Evolutionary conservation across 106 monocot genomes (phyloP).

Genomic region (Platanthera zijinensis): DNA sequence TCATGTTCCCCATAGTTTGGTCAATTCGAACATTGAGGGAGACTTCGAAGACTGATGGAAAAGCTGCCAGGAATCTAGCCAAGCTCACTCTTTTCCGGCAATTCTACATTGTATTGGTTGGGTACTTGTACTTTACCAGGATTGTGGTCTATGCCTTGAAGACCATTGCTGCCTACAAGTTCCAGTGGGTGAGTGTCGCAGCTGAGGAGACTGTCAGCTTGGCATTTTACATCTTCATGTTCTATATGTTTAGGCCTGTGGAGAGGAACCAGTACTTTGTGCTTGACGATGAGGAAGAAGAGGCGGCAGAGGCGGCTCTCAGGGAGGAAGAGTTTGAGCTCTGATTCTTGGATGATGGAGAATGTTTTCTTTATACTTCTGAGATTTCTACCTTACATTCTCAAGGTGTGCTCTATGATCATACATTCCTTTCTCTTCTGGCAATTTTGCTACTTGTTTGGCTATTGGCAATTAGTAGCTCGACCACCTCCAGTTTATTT

Average conservation of each 20-base stretch:
- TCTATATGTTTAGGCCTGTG: slow-evolving; percentile 77
- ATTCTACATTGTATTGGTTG: slow-evolving; percentile 81
- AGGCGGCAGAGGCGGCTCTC: slow-evolving; percentile 66
- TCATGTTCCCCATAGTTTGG: slow-evolving; percentile 90
- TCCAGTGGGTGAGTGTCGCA: slow-evolving; percentile 72
- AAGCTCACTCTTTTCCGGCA: slow-evolving; percentile 89
- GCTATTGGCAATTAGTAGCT: background rate
- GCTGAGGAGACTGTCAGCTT: slow-evolving; percentile 63
- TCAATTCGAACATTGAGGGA: slow-evolving; percentile 73
- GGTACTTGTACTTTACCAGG: slow-evolving; percentile 91
- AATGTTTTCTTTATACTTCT: background rate
- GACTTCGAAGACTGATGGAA: slow-evolving; percentile 93
- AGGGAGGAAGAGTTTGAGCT: slow-evolving; percentile 88
- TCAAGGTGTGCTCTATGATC: background rate
- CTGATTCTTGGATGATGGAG: slow-evolving; percentile 13
- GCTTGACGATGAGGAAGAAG: slow-evolving; percentile 87
- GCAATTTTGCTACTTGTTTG: slow-evolving; percentile 1
- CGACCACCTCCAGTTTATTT: background rate
- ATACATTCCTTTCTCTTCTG: background rate
- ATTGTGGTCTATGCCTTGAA: slow-evolving; percentile 79
- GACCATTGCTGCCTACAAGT: slow-evolving; percentile 79
- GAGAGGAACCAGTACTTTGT: slow-evolving; percentile 92
- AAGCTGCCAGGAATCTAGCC: slow-evolving; percentile 76
- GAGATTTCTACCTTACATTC: background rate
- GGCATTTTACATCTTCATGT: slow-evolving; percentile 71